Base-by-base conservation (phyloP, 1,284 basidiomycete genomes). In the Malassezia obtusa region DNA sequence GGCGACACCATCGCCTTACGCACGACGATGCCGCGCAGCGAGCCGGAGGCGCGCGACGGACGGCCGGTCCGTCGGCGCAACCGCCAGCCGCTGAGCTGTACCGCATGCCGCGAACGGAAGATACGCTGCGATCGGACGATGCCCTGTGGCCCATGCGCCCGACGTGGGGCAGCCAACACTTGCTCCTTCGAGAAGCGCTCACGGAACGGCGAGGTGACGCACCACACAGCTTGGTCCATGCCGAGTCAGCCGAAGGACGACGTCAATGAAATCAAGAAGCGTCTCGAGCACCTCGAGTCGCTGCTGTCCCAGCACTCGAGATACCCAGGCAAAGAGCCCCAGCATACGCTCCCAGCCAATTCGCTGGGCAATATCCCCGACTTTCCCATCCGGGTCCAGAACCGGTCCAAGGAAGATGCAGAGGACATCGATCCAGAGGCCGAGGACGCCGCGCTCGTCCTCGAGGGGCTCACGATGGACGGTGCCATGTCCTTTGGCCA, bases 391-490 rank as follows among this genome's bases (percentile, higher is more conserved):
- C 43, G 22, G 9, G 43, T 45, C 1, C 43, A 21, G 1, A 35
- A 35, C 26, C 26, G 43, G 4, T 4, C 43, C 9, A 22, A 28
- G 5, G 28, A 5, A 3, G 12, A 19, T 4, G 1, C 24, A 5
- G 12, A 5, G 14, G 5, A 17, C 37, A 33, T 66, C 40, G 69
- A 70, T 47, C 58, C 57, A 38, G 69, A 72, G 38, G 68, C 69
- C 12, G 69, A 72, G 38, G 66, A 70, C 41, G 69, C 69, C 12
- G 69, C 68, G 14, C 48, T 55, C 22, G 69, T 70, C 1, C 62
- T 72, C 31, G 69, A 72, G 41, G 63, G 63, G 9, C 58, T 72
- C 4, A 68, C 66, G 21, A 71, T 68, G 64, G 59, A 60, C 10
- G 51, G 52, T 2, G 15, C 51, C 2, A 32, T 52, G 28, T 19